Base-by-base conservation (phyloP, 352 stramenopile genomes). In the Elongisporangium anandrum region DNA sequence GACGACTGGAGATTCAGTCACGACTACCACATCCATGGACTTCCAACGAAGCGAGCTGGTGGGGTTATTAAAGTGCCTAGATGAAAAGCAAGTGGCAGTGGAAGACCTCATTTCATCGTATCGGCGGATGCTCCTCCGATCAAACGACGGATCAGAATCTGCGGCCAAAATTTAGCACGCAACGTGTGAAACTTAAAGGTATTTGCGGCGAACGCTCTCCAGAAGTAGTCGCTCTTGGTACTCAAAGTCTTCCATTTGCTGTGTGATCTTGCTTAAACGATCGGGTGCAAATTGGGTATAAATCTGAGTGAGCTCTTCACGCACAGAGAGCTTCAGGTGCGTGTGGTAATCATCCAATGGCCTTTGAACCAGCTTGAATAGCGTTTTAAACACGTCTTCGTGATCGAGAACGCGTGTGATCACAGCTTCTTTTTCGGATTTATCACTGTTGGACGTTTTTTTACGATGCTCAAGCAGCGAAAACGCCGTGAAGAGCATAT, bases 281-380 rank as follows among this genome's bases (percentile, higher is more conserved):
- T 92, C 83, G 1, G 83, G 79, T 6, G 81, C 80, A 23, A 69
- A 66, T 12, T 61, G 29, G 3, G 70, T 57, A 50, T 90, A 92
- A 9, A 90, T 63, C 3, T 50, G 45, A 17, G 61, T 50, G 7
- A 92, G 54, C 5, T 80, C 62, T 12, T 56, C 45, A 16, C 70
- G 57, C 9, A 75, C 58, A 6, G 50, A 4, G 10, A 45, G 38
- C 34, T 66, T 74, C 20, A 71, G 56, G 2, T 56, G 34, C 0
- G 63, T 34, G 39, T 87, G 70, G 55, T 81, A 79, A 4, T 19
- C 12, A 2, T 53, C 7, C 3, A 92, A 52, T 7, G 64, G 41
- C 1, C 72, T 52, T 0, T 71, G 24, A 0, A 86, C 41, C 0
- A 63, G 16, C 6, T 17, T 38, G 39, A 90, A 79, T 21, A 90